A percentile compares a stretch with the other conserved stretches of the same genome.
These are phyloP conservation scores for Calycina marina DNA, from an alignment of 2,329 filamentous ascomycete genomes.

Conservation along the genomic window DNA sequence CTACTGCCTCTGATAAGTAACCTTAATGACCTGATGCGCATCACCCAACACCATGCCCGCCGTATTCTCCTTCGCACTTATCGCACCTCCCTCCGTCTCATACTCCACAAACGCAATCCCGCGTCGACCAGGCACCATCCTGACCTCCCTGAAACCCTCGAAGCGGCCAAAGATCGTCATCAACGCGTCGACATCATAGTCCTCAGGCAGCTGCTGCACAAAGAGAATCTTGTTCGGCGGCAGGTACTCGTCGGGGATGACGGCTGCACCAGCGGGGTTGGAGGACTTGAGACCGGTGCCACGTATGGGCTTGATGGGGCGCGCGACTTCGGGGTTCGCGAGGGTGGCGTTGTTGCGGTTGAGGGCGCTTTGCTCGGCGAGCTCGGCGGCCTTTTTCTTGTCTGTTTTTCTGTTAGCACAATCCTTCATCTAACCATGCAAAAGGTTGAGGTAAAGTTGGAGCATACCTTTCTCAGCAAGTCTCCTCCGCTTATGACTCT, in stretches of 20 bases:
- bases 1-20: constrained; percentile 89
- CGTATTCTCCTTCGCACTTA: constrained; percentile 85
- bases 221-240: constrained; percentile 96
- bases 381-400: constrained; percentile 65
- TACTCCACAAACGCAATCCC: constrained; percentile 97
- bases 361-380: constrained; percentile 62
- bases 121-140: constrained; percentile 70
- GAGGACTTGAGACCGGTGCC: constrained; percentile 66
- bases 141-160: constrained; percentile 87
- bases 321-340: constrained; percentile 23
- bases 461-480: constrained; percentile 75
- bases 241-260: constrained; percentile 93
- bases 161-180: constrained; percentile 74
- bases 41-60: constrained; percentile 69
- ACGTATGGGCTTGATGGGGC: constrained; percentile 56
- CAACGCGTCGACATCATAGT: constrained; percentile 68
- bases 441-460: neutral
- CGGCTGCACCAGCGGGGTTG: constrained; percentile 48
- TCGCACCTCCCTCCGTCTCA: constrained; percentile 76
- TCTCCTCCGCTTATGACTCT: constrained; percentile 70
- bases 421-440: neutral
- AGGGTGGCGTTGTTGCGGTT: constrained; percentile 41
- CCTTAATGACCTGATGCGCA: constrained; percentile 68
- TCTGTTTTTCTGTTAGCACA: constrained; percentile 27
- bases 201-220: constrained; percentile 80